Evolutionary conservation across 2,329 filamentous ascomycete genomes (phyloP).

Genomic region (Paecilomyces sp.): DNA sequence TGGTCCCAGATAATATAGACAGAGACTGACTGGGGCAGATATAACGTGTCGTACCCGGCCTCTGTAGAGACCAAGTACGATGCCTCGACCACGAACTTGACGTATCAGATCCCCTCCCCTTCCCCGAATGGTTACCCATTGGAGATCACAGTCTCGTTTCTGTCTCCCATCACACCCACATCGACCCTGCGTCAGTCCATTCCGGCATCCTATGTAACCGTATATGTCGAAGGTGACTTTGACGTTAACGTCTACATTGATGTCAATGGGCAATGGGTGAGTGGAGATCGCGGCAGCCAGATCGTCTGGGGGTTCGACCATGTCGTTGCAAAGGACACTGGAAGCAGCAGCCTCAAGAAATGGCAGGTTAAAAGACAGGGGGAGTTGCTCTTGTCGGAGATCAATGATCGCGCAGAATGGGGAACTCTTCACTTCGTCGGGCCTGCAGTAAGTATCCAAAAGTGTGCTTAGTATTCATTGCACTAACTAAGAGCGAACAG

Average conservation of each 20-base stretch:
- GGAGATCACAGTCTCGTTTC: slow-evolving; percentile 55
- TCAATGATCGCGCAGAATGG: slow-evolving; percentile 72
- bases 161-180: slow-evolving; percentile 74
- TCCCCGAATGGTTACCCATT: slow-evolving; percentile 28
- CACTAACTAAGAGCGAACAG: slow-evolving; percentile 14
- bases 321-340: slow-evolving; percentile 30
- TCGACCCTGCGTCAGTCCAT: slow-evolving; percentile 74
- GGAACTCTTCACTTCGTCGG: slow-evolving; percentile 71
- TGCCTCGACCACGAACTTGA: slow-evolving; percentile 63
- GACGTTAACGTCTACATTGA: slow-evolving; percentile 59
- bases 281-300: slow-evolving; percentile 60
- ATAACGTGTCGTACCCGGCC: slow-evolving; percentile 50
- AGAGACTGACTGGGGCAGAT: slow-evolving; percentile 30
- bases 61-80: slow-evolving; percentile 60
- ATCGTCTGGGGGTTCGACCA: slow-evolving; percentile 63
- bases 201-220: slow-evolving; percentile 71
- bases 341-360: slow-evolving; percentile 31
- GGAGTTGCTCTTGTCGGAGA: slow-evolving; percentile 68
- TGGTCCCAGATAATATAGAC: slow-evolving; percentile 4
- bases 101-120: slow-evolving; percentile 51
- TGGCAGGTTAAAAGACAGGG: slow-evolving; percentile 36
- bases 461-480: background rate
- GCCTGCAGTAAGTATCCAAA: slow-evolving; percentile 42
- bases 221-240: slow-evolving; percentile 61
- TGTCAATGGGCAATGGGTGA: slow-evolving; percentile 74